A percentile compares a stretch with the other conserved stretches of the same genome.
These are phyloP conservation scores for Gamsiella multidivaricata DNA, from an alignment of 192 early-diverging fungal species.

Conservation along the genomic window DNA sequence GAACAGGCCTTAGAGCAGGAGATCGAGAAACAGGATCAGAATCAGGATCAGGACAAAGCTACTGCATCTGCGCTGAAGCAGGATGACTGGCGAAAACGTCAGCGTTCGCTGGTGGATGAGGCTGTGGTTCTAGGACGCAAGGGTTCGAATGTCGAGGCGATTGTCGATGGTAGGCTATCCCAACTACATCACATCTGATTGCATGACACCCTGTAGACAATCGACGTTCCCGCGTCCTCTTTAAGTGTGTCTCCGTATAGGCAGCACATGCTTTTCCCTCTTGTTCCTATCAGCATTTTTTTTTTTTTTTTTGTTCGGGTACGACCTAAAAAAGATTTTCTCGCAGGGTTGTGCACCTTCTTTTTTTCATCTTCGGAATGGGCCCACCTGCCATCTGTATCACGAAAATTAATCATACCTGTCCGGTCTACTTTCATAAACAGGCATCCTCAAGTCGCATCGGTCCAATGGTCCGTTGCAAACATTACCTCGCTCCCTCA, in stretches of 20 bases:
- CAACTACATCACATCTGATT: no score
- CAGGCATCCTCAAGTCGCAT: conserved; percentile 53
- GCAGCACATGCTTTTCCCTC: conserved; percentile 1
- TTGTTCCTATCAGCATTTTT: background rate
- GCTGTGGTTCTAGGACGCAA: conserved; percentile 42
- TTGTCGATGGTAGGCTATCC: conserved; percentile 40
- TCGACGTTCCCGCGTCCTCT: no score
- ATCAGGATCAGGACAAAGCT: background rate
- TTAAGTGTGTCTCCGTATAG: background rate
- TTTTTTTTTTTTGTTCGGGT: no score
- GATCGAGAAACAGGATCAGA: background rate
- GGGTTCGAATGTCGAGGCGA: conserved; percentile 48
- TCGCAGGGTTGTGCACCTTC: no score
- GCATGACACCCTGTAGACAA: no score
- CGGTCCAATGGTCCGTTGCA: conserved; percentile 48
- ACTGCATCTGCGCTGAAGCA: no score
- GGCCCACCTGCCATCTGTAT: no score
- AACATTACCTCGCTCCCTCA: conserved; percentile 51
- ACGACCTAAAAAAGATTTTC: conserved; percentile 22
- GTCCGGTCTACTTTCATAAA: background rate
- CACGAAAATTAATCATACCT: no score
- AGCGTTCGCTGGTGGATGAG: conserved; percentile 39
- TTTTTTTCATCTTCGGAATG: no score
- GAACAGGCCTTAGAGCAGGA: conserved; percentile 50
- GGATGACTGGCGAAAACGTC: conserved; percentile 33